Evolutionary conservation across 371 early-diverging fungal species (phyloP).

Genomic region (Mucor plumbeus): DNA sequence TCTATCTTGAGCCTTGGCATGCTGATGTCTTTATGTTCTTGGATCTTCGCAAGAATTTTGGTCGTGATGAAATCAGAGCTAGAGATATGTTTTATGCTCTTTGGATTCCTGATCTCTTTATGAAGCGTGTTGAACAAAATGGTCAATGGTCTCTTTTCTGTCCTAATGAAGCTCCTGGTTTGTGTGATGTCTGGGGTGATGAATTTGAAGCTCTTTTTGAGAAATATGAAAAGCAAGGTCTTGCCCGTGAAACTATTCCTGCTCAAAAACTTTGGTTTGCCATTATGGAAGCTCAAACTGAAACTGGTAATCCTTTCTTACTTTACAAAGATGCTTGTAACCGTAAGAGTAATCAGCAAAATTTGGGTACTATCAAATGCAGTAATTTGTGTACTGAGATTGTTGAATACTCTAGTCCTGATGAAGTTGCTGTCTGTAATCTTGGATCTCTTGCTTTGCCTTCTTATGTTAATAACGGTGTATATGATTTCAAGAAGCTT

Average conservation of each 20-base stretch:
- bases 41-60: constrained; percentile 94
- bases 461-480: constrained; percentile 74
- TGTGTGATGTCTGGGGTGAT: constrained; percentile 90
- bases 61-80: constrained; percentile 94
- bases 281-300: constrained; percentile 94
- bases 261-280: constrained; percentile 97
- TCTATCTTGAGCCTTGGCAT: constrained; percentile 98
- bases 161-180: constrained; percentile 89
- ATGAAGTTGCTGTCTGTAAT: constrained; percentile 99
- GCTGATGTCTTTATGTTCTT: constrained; percentile 94
- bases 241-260: constrained; percentile 80
- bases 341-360: constrained; percentile 95
- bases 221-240: constrained; percentile 82
- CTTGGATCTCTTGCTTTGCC: constrained; percentile 96
- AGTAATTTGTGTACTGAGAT: constrained; percentile 91
- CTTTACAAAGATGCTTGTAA: constrained; percentile 98
- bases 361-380: constrained; percentile 97
- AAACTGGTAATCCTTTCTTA: constrained; percentile 98
- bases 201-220: constrained; percentile 85
- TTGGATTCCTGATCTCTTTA: constrained; percentile 97
- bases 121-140: constrained; percentile 91
- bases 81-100: constrained; percentile 94
- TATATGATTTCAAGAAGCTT: constrained; percentile 61
- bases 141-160: constrained; percentile 96
- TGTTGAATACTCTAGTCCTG: constrained; percentile 93